Evolutionary conservation across 2,329 filamentous ascomycete species (phyloP), one percentile per base, ranked within the genome.

Genomic region (Colletotrichum nymphaeae): DNA sequence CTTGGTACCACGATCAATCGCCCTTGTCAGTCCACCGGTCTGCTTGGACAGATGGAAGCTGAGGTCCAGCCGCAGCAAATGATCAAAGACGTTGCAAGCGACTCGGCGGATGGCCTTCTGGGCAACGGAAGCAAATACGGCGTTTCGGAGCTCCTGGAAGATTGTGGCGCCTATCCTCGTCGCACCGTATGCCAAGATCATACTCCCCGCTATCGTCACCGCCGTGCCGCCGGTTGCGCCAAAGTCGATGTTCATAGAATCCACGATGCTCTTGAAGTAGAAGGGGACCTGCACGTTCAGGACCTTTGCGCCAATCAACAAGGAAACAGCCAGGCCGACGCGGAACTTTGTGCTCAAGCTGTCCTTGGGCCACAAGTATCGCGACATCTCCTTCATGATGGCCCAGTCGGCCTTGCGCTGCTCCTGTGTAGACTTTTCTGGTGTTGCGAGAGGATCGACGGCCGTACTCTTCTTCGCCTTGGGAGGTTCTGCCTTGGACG

Each of bases 281-380:
- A 99, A 99, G 0, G 97, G 97, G 59, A 99, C 95, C 85, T 99
- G 95, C 19, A 99, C 97, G 82, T 98, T 99, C 79, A 99, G 87
- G 62, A 97, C 91, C 88, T 99, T 99, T 80, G 95, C 95, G 72
- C 95, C 94, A 26, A 99, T 85, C 49, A 99, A 88, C 75, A 99
- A 85, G 8, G 89, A 91, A 4, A 99, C 89, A n/a, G 96, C 95
- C 60, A 97, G 85, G 12, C 93, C 90, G 42, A 99, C 97, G 75
- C 97, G 92, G 75, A 95, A 85, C 81, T 97, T 94, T 4, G 95
- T 97, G 68, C 92, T 92, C 78, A 94, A 83, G 80, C 93, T 94
- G 82, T 95, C 92, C 86, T 97, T 97, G 26, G 97, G 97, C 97
- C 97, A 99, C 26, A 99, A 86, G 83, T 99, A 99, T 75, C 92